Base-by-base conservation (phyloP, 2,329 filamentous ascomycete species). In the Pseudogymnoascus sp. region DNA sequence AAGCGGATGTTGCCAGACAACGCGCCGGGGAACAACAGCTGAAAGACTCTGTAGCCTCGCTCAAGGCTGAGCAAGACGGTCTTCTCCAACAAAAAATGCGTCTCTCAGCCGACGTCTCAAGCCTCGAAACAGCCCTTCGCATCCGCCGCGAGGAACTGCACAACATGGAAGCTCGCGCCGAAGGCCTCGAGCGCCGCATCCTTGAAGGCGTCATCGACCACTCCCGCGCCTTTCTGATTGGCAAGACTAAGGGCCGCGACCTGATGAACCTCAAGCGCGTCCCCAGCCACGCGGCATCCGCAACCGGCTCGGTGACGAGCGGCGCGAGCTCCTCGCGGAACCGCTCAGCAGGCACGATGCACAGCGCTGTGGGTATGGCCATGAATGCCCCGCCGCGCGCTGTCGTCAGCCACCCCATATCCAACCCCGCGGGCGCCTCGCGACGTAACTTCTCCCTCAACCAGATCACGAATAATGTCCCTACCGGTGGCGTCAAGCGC, bases 201-300 rank as follows among this genome's bases (percentile, higher is more conserved):
- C 78, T 99, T 33, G 93, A 97, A 67, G 92, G 93, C 26, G 91
- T 97, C 66, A 95, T 99, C 77, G 92, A 97, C 69, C 93, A 97
- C 73, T 97, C 93, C 19, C 89, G 93, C 6, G 87, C 93, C 26
- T 81, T 97, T n/a, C 83, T 97, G 63, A 89, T 94, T 78, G 80
- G 85, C 67, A 88, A 90, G 77, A 77, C 83, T 61, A 70, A 70
- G 72, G 71, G 67, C 70, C 69, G 72, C 67, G 78, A 79, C 67
- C 76, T 77, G 49, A 79, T 82, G 78, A 80, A 75, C 66, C 74
- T 81, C 62, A 82, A 81, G 67, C 77, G 81, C 16, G 77, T 80
- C 35, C 76, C 78, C 35, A 80, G 76, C 64, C 75, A 77, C 60
- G 74, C 74, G 16, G 75, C 72, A 62, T 77, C 73, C 16, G 70